Evolutionary conservation across 306 rosid species (phyloP), one percentile per base, ranked within the genome.

Genomic region (Casuarina equisetifolia): DNA sequence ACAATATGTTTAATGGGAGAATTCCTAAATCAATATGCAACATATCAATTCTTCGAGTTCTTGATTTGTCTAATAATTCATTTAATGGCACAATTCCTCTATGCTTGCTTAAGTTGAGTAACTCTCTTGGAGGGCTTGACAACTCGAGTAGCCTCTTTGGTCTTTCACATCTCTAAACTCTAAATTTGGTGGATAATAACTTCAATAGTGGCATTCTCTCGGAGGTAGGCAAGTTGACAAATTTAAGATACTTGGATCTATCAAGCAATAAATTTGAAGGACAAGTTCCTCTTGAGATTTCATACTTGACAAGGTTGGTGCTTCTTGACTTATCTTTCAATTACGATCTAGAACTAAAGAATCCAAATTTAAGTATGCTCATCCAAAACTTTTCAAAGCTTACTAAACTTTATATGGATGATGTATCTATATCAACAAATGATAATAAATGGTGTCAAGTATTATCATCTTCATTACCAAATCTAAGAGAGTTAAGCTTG

Each of bases 91-190:
- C 32, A 25, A 0, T 25, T 91, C 93, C 6, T 89, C 97, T 88
- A 91, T 82, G 80, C 95, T 88, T 3, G 97, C 96, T 86, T 25
- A 1, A 25, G 32, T 0, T 25, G 32, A 25, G 1, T 25, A 25
- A 25, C 0, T 25, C 0, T 25, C 93, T 55, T 90, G 91, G 95
- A 4, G 48, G 48, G 6, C 5, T 44, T 44, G 48, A 44, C 48
- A 1, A 44, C 6, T 44, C 48, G 6, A 44, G 48, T 8, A 44
- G 48, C 48, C 48, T 44, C 4, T 44, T 44, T 4, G 0, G 4
- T 44, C 48, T 44, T 44, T 8, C 4, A 8, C 48, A 44, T 44
- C 48, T 44, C 4, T 8, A 5, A 1, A 45, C 1, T 2, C 8
- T 45, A 9, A 45, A 9, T 6, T 45, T 6, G 48, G 48, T n/a